A percentile compares a stretch with the other conserved stretches of the same genome.
Evolutionary conservation across 2,329 filamentous ascomycete species (phyloP).

Genomic region (Seiridium cupressi): DNA sequence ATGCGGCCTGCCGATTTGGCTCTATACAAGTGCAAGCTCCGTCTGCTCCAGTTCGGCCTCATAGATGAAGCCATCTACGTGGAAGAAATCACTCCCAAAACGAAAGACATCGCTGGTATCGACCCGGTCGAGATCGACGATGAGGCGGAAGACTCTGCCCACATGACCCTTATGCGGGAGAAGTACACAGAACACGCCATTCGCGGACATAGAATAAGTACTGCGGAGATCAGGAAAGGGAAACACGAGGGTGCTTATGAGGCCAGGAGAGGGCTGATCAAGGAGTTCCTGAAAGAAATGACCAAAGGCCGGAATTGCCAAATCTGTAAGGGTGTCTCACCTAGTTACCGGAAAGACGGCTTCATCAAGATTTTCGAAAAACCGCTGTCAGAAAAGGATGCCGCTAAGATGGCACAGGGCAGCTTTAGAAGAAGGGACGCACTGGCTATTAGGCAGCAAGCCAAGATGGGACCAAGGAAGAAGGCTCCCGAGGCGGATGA

Average conservation of each 20-base stretch:
- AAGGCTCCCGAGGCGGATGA: slow-evolving; percentile 59
- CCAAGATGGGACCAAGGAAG: slow-evolving; percentile 28
- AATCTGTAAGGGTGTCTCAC: slow-evolving; percentile 68
- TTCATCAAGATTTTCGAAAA: slow-evolving; percentile 94
- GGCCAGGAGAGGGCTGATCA: slow-evolving; percentile 72
- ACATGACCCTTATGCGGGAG: slow-evolving; percentile 56
- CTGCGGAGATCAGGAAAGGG: slow-evolving; percentile 51
- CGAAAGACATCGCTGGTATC: slow-evolving; percentile 33
- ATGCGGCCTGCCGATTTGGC: slow-evolving; percentile 75
- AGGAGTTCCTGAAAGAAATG: slow-evolving; percentile 77
- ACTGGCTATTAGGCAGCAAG: slow-evolving; percentile 50
- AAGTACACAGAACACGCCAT: slow-evolving; percentile 74
- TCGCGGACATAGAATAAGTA: slow-evolving; percentile 51
- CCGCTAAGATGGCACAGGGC: slow-evolving; percentile 70
- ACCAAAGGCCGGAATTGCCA: slow-evolving; percentile 68
- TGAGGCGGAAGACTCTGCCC: slow-evolving; percentile 61
- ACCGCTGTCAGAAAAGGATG: slow-evolving; percentile 70
- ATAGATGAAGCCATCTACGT: slow-evolving; percentile 52
- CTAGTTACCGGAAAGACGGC: slow-evolving; percentile 82
- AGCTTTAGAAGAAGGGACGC: slow-evolving; percentile 69
- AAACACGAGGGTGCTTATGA: slow-evolving; percentile 86
- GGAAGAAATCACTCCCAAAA: slow-evolving; percentile 36
- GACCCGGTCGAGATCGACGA: slow-evolving; percentile 29
- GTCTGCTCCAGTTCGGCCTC: slow-evolving; percentile 81
- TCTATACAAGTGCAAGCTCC: slow-evolving; percentile 78